Evolutionary conservation across 2,329 filamentous ascomycete species (phyloP).

Genomic region (Colletotrichum sansevieriae): DNA sequence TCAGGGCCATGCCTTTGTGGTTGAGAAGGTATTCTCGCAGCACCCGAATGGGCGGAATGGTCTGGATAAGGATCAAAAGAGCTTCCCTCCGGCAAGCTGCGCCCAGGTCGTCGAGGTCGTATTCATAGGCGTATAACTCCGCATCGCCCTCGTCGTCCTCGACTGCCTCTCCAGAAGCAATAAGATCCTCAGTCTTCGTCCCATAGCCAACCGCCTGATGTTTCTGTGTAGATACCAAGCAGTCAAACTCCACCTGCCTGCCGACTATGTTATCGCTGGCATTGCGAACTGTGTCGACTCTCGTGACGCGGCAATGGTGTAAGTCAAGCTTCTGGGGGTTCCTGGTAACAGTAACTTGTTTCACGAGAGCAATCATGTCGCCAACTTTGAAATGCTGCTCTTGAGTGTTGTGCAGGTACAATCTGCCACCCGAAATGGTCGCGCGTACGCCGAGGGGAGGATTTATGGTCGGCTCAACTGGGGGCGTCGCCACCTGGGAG

Average conservation of each 20-base stretch:
- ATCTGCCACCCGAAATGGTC: constrained; percentile 35
- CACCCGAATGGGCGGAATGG: constrained; percentile 71
- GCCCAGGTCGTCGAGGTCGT: constrained; percentile 69
- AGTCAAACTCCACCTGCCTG: constrained; percentile 31
- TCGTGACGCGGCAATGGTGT: constrained; percentile 37
- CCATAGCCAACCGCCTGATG: neutral
- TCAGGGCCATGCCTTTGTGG: constrained; percentile 56
- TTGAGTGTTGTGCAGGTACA: constrained; percentile 46
- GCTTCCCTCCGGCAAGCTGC: constrained; percentile 62
- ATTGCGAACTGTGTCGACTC: constrained; percentile 41
- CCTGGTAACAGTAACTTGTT: neutral
- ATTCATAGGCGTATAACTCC: constrained; percentile 59
- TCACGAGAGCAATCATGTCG: constrained; percentile 32
- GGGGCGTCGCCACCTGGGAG: neutral
- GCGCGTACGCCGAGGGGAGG: constrained; percentile 30
- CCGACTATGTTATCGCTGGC: constrained; percentile 50
- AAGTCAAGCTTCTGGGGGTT: neutral
- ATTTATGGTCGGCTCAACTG: neutral
- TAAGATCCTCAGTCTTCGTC: neutral
- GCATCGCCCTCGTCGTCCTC: constrained; percentile 30
- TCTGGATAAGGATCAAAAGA: constrained; percentile 65
- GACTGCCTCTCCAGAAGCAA: neutral
- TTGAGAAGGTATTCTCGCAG: constrained; percentile 65
- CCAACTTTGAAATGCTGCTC: constrained; percentile 22
- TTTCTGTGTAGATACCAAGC: neutral